Conservation (phyloP, 257 asterid species). For the Capsicum baccatum region DNA sequence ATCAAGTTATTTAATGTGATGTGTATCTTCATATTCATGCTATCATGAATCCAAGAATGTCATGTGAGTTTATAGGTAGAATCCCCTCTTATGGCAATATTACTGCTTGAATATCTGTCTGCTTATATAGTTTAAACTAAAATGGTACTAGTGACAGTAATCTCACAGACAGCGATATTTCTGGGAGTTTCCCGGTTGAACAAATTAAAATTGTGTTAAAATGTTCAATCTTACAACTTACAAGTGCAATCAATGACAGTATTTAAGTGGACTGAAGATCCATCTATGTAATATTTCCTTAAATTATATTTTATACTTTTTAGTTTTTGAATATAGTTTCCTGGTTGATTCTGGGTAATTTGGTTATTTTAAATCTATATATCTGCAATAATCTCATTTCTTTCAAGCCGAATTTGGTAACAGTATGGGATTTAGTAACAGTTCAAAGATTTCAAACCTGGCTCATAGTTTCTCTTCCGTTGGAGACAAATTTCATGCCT, state of each 20-base stretch:
- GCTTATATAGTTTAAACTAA: background rate
- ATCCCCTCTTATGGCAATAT: background rate
- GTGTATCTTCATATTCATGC: background rate
- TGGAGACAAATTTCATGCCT: conserved; percentile 21
- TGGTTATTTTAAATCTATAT: background rate
- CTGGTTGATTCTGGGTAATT: background rate
- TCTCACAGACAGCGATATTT: background rate
- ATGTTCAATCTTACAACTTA: background rate
- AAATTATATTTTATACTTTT: background rate
- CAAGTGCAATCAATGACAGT: background rate
- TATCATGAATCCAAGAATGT: background rate
- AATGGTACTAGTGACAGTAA: background rate
- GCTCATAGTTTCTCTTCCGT: background rate
- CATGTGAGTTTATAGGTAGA: background rate
- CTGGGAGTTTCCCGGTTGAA: background rate
- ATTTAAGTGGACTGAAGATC: background rate
- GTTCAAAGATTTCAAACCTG: background rate
- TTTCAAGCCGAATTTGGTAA: background rate
- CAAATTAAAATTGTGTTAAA: background rate
- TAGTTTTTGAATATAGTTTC: background rate
- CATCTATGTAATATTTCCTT: background rate
- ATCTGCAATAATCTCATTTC: background rate
- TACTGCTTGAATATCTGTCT: background rate
- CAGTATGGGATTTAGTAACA: background rate
- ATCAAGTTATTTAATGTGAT: conserved; percentile 3